Conservation (phyloP, 23 red algal species). For the Gracilaria gracilis region DNA sequence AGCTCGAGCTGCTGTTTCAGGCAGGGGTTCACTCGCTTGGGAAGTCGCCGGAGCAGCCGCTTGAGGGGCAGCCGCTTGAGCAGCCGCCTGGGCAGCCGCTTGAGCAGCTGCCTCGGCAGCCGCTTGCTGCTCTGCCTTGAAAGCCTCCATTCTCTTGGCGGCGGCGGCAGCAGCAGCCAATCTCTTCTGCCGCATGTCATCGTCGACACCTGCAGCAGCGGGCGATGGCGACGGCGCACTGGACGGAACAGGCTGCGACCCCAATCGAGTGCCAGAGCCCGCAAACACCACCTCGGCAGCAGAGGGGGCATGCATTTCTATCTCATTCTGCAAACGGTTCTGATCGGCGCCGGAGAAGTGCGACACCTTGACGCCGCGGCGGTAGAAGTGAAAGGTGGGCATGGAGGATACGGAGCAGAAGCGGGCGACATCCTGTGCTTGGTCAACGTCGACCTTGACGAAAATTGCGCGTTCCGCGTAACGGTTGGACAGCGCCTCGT, state of each 20-base stretch:
- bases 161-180: slow-evolving; percentile 35
- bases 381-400: slow-evolving; percentile 94
- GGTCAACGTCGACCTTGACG: slow-evolving; percentile 98
- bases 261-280: slow-evolving; percentile 56
- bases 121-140: slow-evolving; percentile 13
- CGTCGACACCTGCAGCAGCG: not conserved
- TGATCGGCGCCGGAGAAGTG: slow-evolving; percentile 84
- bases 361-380: slow-evolving; percentile 64
- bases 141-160: slow-evolving; percentile 14
- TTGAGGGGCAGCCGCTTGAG: slow-evolving; percentile 7
- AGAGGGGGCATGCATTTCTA: slow-evolving; percentile 73
- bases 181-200: not conserved
- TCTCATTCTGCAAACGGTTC: slow-evolving; percentile 20
- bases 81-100: not conserved
- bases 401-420: slow-evolving; percentile 84
- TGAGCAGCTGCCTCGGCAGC: slow-evolving; percentile 23
- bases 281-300: slow-evolving; percentile 54
- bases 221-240: slow-evolving; percentile 6
- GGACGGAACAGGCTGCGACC: not conserved
- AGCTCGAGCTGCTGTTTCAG: too few relatives aligned
- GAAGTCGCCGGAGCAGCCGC: slow-evolving; percentile 19
- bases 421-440: slow-evolving; percentile 78
- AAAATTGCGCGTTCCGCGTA: slow-evolving; percentile 76
- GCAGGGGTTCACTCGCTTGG: slow-evolving; percentile 9
- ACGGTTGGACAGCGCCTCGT: slow-evolving; percentile 73